Conservation (phyloP, 352 stramenopile genomes). For the Pythium inflatum region DNA sequence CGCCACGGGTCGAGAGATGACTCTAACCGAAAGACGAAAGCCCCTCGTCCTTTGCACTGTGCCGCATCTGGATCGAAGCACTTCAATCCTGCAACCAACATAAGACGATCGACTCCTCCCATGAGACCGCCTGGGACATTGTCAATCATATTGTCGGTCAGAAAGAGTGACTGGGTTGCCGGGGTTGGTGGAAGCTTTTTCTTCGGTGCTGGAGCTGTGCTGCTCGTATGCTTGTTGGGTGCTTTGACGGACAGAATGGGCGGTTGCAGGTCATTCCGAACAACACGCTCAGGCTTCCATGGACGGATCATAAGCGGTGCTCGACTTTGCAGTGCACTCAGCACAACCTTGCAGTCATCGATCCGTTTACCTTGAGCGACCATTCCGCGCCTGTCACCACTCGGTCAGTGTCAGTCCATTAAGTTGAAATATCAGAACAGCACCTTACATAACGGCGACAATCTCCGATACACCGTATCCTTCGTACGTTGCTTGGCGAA, state of each 20-base stretch:
- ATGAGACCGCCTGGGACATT: constrained; percentile 63
- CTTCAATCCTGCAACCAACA: constrained; percentile 52
- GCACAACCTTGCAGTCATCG: constrained; percentile 41
- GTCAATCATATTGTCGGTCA: constrained; percentile 54
- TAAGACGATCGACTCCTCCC: constrained; percentile 44
- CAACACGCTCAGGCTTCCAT: constrained; percentile 49
- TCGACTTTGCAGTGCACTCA: constrained; percentile 48
- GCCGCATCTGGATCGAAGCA: constrained; percentile 47
- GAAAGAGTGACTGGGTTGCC: constrained; percentile 12
- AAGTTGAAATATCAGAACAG: not conserved
- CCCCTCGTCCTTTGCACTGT: constrained; percentile 28
- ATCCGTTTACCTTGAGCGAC: constrained; percentile 51
- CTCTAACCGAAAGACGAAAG: constrained; percentile 44
- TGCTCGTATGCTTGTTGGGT: not conserved
- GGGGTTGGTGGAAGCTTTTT: not conserved
- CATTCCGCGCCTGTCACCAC: constrained; percentile 47
- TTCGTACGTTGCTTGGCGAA: constrained; percentile 56
- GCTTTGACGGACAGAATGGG: not conserved
- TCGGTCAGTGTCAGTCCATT: not conserved
- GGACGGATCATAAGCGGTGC: constrained; percentile 58
- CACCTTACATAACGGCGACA: constrained; percentile 59
- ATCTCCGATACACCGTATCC: constrained; percentile 55
- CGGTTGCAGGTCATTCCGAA: constrained; percentile 26
- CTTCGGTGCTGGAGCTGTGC: not conserved
- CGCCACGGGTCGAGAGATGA: constrained; percentile 43